Base-by-base conservation (phyloP, 192 early-diverging fungal species). In the Dimargaris cristalligena region DNA sequence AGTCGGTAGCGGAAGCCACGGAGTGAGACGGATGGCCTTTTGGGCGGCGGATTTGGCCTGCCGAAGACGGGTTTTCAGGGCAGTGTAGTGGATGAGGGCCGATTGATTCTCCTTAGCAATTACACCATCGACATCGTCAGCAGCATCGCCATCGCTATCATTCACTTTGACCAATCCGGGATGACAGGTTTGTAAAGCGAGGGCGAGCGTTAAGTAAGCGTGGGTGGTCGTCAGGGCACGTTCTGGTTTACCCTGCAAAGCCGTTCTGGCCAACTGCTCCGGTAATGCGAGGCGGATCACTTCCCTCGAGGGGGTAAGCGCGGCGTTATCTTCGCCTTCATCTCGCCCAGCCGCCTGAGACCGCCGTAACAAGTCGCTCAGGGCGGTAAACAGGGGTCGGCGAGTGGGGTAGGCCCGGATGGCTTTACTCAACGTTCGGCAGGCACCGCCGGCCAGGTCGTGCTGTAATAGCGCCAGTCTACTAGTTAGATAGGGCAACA, bases 11-110 rank as follows among this genome's bases (percentile, higher is more conserved):
- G n/a, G n/a, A n/a, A n/a, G 44, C 71, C 71, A 73, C 26, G 71
- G 71, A 47, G 66, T 62, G 46, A 69, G 67, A 46, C 64, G 61
- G 14, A 73, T 63, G 0, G 71, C 67, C 25, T 60, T 51, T 20
- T 55, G 52, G 34, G 65, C 71, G 4, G 71, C 71, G 6, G 59
- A 22, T n/a, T 52, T 57, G 9, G 62, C 61, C 2, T n/a, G 47
- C 14, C n/a, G 13, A 34, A 63, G 16, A 26, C 44, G 31, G 1
- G 14, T 16, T 3, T 51, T 31, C 22, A 34, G 32, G 44, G 60
- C 31, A 4, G 61, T 62, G 20, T 55, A 62, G 9, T 59, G 41
- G 18, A 44, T 52, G 18, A 60, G 44, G 6, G 45, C 52, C 32
- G n/a, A n/a, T n/a, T n/a, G n/a, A n/a, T n/a, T n/a, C n/a, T n/a